Evolutionary conservation across 1,139 yeast species (phyloP).

Genomic region (Candida smagusa): DNA sequence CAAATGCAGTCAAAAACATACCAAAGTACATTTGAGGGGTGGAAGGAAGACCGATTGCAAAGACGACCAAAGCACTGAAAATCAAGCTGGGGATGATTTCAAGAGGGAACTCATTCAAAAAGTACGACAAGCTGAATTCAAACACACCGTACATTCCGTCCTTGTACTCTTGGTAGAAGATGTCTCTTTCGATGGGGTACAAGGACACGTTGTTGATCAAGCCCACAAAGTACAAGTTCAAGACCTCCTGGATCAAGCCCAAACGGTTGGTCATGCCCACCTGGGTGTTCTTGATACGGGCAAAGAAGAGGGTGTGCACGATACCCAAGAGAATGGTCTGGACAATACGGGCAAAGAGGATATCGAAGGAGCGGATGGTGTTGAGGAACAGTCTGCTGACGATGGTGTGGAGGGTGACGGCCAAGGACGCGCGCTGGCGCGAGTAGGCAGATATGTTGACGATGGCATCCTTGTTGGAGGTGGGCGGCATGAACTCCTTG

Average conservation of each 20-base stretch:
- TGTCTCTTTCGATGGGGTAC: conserved; percentile 21
- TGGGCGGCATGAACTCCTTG: not conserved
- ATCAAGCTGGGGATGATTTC: conserved; percentile 20
- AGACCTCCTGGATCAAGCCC: conserved; percentile 22
- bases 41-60: conserved; percentile 22
- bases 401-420: conserved; percentile 14
- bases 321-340: conserved; percentile 19
- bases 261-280: conserved; percentile 21
- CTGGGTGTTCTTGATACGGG: conserved; percentile 17
- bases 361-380: conserved; percentile 18
- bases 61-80: conserved; percentile 19
- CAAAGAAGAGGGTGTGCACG: conserved; percentile 21
- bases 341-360: conserved; percentile 17
- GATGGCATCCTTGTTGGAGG: not conserved
- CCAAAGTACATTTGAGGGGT: conserved; percentile 21
- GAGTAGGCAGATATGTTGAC: conserved; percentile 20
- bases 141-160: conserved; percentile 21
- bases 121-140: conserved; percentile 20
- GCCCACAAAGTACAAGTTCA: conserved; percentile 23
- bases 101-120: conserved; percentile 21
- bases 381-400: conserved; percentile 16
- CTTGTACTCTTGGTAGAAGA: conserved; percentile 24
- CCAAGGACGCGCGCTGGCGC: conserved; percentile 19
- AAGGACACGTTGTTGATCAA: conserved; percentile 22
- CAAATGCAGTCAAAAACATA: conserved; percentile 16